Percentiles rank a stretch among this genome's conserved stretches.
Evolutionary conservation across 2,329 filamentous ascomycete genomes (phyloP).

Genomic region (Rhynchosporium graminicola): DNA sequence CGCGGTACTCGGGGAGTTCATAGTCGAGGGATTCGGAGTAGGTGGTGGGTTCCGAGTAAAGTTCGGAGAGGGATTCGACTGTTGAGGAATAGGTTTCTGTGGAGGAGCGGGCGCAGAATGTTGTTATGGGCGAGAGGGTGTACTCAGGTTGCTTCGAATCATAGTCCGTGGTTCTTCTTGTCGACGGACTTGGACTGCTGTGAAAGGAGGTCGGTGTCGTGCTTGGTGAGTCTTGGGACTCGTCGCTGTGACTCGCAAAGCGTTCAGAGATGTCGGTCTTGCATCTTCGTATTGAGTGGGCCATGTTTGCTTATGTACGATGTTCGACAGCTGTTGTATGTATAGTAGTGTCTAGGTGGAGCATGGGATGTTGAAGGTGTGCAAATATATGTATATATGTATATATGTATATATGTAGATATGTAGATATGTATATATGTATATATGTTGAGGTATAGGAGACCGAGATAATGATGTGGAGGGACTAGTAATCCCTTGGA

Average conservation of each 20-base stretch:
- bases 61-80: conserved; percentile 57
- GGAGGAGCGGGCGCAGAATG: conserved; percentile 42
- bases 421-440: conserved; percentile 1
- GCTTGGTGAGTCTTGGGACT: conserved; percentile 49
- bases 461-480: no score
- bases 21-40: conserved; percentile 39
- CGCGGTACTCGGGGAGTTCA: conserved; percentile 47
- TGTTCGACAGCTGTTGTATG: conserved; percentile 12
- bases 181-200: conserved; percentile 42
- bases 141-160: conserved; percentile 27
- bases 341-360: conserved; percentile 12
- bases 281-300: conserved; percentile 33
- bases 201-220: conserved; percentile 51
- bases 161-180: conserved; percentile 25
- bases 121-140: conserved; percentile 33
- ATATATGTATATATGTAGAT: conserved; percentile 4
- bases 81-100: conserved; percentile 79
- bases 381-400: conserved; percentile 10
- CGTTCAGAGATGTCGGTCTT: conserved; percentile 39
- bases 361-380: conserved; percentile 3
- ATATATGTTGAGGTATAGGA: conserved; percentile 4
- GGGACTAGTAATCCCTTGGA: background rate
- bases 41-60: conserved; percentile 51
- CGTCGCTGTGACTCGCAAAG: conserved; percentile 46
- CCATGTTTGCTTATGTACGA: conserved; percentile 31